phyloP scores from a whole-genome alignment of 495 filamentous ascomycete species.

The Thermothielavioides terrestris region DNA sequence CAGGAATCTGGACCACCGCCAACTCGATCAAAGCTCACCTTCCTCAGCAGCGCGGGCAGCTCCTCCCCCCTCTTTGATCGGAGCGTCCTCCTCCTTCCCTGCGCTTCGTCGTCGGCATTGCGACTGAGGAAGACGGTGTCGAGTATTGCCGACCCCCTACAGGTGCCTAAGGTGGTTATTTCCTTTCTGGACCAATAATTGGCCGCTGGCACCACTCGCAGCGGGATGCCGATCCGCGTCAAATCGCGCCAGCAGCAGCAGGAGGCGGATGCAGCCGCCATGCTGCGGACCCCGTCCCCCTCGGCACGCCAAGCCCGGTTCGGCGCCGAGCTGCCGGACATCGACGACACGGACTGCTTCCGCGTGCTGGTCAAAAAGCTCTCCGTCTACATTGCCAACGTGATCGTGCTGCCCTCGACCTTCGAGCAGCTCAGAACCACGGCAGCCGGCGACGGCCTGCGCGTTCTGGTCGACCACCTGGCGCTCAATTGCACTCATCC shows the following conservation, averaged over 20 bases:
- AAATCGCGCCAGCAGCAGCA: slow-evolving; percentile 28
- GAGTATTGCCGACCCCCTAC: not conserved
- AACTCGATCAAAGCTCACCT: not conserved
- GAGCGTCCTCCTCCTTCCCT: not conserved
- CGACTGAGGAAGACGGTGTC: not conserved
- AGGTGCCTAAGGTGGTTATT: not conserved
- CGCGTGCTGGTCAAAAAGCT: slow-evolving; percentile 60
- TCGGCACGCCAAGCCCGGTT: slow-evolving; percentile 10
- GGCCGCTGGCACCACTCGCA: too few relatives aligned
- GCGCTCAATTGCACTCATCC: slow-evolving; percentile 58
- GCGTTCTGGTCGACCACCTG: slow-evolving; percentile 57
- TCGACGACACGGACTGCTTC: slow-evolving; percentile 55
- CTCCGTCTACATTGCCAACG: slow-evolving; percentile 57
- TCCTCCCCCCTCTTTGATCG: slow-evolving; percentile 6
- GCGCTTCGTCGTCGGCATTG: not conserved
- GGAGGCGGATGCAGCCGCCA: too few relatives aligned
- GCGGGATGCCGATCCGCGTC: slow-evolving; percentile 39
- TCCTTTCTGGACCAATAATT: not conserved
- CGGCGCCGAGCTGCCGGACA: slow-evolving; percentile 48
- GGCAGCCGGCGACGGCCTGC: slow-evolving; percentile 53
- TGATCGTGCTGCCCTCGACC: slow-evolving; percentile 57
- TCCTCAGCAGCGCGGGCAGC: not conserved
- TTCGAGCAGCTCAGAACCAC: slow-evolving; percentile 74
- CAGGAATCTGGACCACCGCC: not conserved
- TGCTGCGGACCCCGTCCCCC: slow-evolving; percentile 22